These are phyloP conservation scores for Fennellomyces sp. DNA, from an alignment of 371 early-diverging fungal genomes.

Conservation along the genomic window DNA sequence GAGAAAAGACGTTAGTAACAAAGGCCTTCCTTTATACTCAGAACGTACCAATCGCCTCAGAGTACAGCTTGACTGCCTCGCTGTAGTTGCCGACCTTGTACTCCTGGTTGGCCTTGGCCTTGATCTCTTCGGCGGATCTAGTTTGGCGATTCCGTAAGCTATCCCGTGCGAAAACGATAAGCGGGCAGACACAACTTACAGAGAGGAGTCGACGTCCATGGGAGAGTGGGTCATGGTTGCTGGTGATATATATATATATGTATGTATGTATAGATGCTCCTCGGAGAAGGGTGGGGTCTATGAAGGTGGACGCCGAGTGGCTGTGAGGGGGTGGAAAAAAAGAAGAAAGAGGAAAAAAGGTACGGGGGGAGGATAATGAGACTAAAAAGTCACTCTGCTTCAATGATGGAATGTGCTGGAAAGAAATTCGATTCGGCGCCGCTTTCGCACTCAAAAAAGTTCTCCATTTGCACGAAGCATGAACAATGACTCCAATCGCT, in stretches of 20 bases:
- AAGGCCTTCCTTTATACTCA: no score
- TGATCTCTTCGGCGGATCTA: conserved; percentile 58
- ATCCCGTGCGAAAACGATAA: neutral
- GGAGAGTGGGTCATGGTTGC: conserved; percentile 20
- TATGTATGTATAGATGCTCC: neutral
- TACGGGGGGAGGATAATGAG: neutral
- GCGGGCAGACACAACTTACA: no score
- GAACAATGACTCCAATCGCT: neutral
- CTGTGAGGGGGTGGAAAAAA: conserved; percentile 3
- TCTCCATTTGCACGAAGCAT: neutral
- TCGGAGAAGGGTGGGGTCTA: neutral
- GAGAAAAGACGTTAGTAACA: neutral
- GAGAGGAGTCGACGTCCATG: conserved; percentile 26
- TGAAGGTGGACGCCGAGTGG: neutral
- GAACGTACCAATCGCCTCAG: conserved; percentile 61
- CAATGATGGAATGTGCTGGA: conserved; percentile 1
- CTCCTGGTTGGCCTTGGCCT: conserved; percentile 59
- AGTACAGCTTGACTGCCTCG: conserved; percentile 61
- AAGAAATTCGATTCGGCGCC: neutral
- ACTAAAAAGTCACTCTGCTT: neutral
- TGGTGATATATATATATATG: neutral
- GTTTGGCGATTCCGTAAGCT: neutral
- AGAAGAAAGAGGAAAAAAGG: conserved; percentile 8
- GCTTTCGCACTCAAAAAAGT: neutral
- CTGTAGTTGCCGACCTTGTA: conserved; percentile 64